Conservation (phyloP, 768 basidiomycete species). For the Cystofilobasidium ferigula region DNA sequence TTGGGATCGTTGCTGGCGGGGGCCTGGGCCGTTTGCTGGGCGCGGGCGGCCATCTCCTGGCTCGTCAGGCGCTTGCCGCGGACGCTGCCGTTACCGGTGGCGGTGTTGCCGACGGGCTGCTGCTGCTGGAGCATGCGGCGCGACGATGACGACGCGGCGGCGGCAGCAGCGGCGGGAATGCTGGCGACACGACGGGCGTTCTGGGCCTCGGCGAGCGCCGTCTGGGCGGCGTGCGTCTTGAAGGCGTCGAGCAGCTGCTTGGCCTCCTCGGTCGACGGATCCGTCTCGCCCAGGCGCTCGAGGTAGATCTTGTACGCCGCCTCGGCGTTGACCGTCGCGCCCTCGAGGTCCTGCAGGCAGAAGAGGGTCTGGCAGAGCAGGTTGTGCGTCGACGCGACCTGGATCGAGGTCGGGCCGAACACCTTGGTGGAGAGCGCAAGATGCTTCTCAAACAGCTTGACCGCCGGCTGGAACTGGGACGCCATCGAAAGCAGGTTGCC, state of each 20-base stretch:
- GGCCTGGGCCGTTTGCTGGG: not conserved
- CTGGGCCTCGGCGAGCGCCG: conserved; percentile 31
- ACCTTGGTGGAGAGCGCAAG: conserved; percentile 32
- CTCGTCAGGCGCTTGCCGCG: conserved; percentile 1
- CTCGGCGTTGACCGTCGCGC: conserved; percentile 34
- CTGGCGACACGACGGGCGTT: conserved; percentile 30
- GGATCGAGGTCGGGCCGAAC: conserved; percentile 38
- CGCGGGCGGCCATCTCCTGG: not conserved
- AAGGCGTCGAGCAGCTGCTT: conserved; percentile 38
- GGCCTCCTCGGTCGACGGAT: conserved; percentile 38
- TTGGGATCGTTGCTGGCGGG: not conserved
- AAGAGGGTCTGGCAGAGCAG: conserved; percentile 41
- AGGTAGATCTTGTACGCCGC: conserved; percentile 36
- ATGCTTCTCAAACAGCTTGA: conserved; percentile 35
- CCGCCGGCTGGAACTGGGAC: conserved; percentile 33
- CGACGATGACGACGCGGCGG: conserved; percentile 12
- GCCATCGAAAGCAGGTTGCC: conserved; percentile 36
- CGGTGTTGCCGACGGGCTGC: not conserved
- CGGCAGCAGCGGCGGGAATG: conserved; percentile 27
- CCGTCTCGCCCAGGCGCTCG: conserved; percentile 36
- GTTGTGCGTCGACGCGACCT: conserved; percentile 37
- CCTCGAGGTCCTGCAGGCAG: conserved; percentile 35
- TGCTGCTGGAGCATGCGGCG: conserved; percentile 5
- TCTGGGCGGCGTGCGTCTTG: conserved; percentile 31
- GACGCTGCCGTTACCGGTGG: not conserved